Evolutionary conservation across 768 basidiomycete species (phyloP).

Genomic region (Gautieria morchelliformis): DNA sequence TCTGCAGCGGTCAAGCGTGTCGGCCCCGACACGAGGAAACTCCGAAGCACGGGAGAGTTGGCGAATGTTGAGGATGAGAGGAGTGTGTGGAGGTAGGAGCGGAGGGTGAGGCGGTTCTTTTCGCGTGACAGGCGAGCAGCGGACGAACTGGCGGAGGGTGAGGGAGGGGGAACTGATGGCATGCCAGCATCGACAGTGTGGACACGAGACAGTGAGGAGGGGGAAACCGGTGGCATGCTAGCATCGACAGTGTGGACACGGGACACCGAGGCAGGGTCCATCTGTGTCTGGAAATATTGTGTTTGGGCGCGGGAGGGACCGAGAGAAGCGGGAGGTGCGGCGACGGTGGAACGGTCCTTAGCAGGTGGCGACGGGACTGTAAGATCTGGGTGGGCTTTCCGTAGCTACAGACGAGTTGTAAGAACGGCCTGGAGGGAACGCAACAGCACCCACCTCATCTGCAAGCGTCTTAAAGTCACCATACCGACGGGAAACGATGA

Average conservation of each 20-base stretch:
- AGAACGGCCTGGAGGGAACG: not conserved
- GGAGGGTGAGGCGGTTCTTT: slow-evolving; percentile 89
- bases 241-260: not conserved
- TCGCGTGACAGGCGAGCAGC: slow-evolving; percentile 63
- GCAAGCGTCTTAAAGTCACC: slow-evolving; percentile 90
- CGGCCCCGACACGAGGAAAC: slow-evolving; percentile 75
- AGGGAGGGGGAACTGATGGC: not conserved
- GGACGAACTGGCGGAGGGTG: not conserved
- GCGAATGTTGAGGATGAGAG: slow-evolving; percentile 64
- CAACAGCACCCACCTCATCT: slow-evolving; percentile 51
- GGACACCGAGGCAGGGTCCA: not conserved
- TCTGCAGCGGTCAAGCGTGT: slow-evolving; percentile 64
- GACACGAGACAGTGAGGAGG: not conserved
- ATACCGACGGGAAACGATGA: slow-evolving; percentile 86
- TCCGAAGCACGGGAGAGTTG: slow-evolving; percentile 75
- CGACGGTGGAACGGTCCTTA: slow-evolving; percentile 76
- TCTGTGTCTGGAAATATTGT: not conserved
- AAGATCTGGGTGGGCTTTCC: slow-evolving; percentile 77
- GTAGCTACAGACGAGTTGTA: slow-evolving; percentile 42
- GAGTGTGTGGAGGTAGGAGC: slow-evolving; percentile 82
- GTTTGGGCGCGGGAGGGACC: slow-evolving; percentile 13
- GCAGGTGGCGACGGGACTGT: slow-evolving; percentile 73
- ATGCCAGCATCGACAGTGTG: not conserved
- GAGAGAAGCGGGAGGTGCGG: slow-evolving; percentile 30
- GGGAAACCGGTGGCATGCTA: not conserved